Evolutionary conservation across 805 yeast genomes (phyloP).

Genomic region (Teunomyces aglyptinius): DNA sequence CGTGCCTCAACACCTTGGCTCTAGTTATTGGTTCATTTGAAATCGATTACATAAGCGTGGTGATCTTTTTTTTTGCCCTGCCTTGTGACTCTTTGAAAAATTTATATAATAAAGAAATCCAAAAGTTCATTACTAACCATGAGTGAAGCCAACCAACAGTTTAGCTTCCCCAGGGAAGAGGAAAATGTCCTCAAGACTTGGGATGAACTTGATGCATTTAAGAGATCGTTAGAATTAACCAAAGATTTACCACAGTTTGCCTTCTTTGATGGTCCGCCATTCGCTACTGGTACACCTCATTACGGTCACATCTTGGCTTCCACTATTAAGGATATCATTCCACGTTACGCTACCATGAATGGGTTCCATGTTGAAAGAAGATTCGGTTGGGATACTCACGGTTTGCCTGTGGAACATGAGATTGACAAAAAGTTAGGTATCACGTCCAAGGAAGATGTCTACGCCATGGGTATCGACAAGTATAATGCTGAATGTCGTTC

Average conservation of each 20-base stretch:
- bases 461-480: conserved; percentile 89
- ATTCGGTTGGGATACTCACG: conserved; percentile 99
- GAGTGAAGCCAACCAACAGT: conserved; percentile 20
- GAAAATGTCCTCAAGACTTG: conserved; percentile 76
- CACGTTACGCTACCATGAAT: conserved; percentile 96
- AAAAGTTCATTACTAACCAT: not conserved
- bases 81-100: conserved; percentile 2
- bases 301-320: conserved; percentile 97
- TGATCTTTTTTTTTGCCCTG: not conserved
- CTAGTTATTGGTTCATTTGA: too few species aligned
- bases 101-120: not conserved
- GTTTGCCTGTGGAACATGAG: conserved; percentile 97
- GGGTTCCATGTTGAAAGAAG: conserved; percentile 95
- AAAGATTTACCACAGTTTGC: conserved; percentile 85
- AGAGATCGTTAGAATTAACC: conserved; percentile 76
- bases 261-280: conserved; percentile 98
- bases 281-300: conserved; percentile 99
- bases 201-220: conserved; percentile 94
- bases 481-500: conserved; percentile 94
- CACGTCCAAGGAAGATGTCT: conserved; percentile 90
- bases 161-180: conserved; percentile 87
- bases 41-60: not conserved
- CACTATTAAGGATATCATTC: conserved; percentile 95
- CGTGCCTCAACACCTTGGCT: not conserved
- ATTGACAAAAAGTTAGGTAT: conserved; percentile 96